These are phyloP conservation scores for Xerophyta viscosa DNA, from an alignment of 106 monocot species.

Conservation along the genomic window DNA sequence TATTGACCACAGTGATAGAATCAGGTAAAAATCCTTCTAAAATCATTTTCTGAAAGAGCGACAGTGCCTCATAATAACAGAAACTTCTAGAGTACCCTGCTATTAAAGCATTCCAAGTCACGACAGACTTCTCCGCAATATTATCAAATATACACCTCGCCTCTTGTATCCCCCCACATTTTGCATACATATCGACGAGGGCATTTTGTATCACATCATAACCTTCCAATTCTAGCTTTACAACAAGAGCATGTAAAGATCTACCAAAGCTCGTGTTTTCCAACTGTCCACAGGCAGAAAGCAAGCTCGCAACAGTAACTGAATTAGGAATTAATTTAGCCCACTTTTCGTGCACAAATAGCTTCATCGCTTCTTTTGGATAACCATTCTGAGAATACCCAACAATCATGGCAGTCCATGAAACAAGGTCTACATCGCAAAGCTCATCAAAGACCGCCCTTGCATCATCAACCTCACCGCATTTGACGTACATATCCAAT, in stretches of 20 bases:
- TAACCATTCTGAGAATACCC: conserved; percentile 40
- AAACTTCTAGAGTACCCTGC: conserved; percentile 40
- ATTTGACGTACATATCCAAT: conserved; percentile 60
- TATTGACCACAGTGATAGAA: conserved; percentile 43
- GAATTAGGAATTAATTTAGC: conserved; percentile 38
- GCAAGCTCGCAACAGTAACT: conserved; percentile 32
- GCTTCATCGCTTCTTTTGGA: conserved; percentile 31
- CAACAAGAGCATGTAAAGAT: conserved; percentile 24
- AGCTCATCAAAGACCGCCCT: conserved; percentile 30
- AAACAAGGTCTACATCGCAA: conserved; percentile 21
- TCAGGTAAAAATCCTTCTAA: conserved; percentile 23
- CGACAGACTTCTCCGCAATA: conserved; percentile 27
- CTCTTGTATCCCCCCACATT: conserved; percentile 25
- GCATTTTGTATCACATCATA: conserved; percentile 32
- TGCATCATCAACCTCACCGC: conserved; percentile 37
- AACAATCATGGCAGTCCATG: conserved; percentile 64
- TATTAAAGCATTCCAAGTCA: conserved; percentile 59
- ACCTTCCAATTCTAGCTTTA: conserved; percentile 31
- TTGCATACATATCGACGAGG: conserved; percentile 53
- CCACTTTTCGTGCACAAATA: conserved; percentile 34
- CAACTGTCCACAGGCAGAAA: conserved; percentile 48
- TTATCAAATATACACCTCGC: conserved; percentile 34
- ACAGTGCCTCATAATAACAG: conserved; percentile 27
- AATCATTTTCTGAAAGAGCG: conserved; percentile 40
- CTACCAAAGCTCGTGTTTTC: conserved; percentile 21